These are phyloP conservation scores for Babesia gibsoni DNA, from an alignment of 169 alveolate species.

Conservation along the genomic window DNA sequence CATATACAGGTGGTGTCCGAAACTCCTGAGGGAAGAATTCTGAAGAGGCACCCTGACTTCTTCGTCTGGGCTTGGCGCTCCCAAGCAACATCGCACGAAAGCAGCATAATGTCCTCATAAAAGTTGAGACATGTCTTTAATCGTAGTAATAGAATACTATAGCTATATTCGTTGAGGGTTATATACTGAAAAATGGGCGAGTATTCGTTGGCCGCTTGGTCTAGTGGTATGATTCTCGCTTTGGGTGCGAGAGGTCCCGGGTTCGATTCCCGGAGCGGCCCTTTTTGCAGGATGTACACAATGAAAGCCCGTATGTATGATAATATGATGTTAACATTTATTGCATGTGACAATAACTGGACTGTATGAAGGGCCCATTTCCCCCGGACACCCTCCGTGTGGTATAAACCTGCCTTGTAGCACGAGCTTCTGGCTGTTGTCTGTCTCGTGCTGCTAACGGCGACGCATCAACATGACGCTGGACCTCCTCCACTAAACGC, in stretches of 20 bases:
- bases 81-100: constrained; percentile 44
- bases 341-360: constrained; percentile 13
- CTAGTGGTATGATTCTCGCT: constrained; percentile 99
- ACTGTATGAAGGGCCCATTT: neutral
- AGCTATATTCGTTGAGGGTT: too few species aligned
- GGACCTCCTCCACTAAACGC: constrained; percentile 66
- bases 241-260: constrained; percentile 99
- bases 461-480: constrained; percentile 36
- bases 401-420: neutral
- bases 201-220: constrained; percentile 80
- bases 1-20: constrained; percentile 28
- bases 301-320: neutral
- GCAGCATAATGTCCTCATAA: neutral
- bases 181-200: neutral
- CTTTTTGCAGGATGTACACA: constrained; percentile 10
- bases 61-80: constrained; percentile 67
- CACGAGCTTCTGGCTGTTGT: neutral
- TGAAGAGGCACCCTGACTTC: constrained; percentile 43
- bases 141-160: neutral
- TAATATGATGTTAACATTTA: neutral
- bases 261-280: constrained; percentile 98
- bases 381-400: neutral
- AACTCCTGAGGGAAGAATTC: constrained; percentile 36
- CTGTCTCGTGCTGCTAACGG: neutral
- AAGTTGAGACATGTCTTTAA: neutral